These are phyloP conservation scores for Eutrema salsugineum DNA, from an alignment of 441 rosid species.

Conservation along the genomic window DNA sequence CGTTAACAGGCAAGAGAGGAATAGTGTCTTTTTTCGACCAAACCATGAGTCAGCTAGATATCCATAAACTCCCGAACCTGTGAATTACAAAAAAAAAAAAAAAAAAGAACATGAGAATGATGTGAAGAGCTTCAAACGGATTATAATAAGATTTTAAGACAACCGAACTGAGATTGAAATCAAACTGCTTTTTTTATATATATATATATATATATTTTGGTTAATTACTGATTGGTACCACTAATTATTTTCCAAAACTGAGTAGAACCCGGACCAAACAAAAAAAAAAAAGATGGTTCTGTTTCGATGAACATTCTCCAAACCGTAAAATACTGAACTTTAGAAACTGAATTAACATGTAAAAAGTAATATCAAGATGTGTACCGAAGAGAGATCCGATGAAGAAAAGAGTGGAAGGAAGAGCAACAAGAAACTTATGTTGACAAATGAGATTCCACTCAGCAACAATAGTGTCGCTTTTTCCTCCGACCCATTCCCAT, in stretches of 20 bases:
- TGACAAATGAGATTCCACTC: slow-evolving; percentile 67
- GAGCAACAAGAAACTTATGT: slow-evolving; percentile 58
- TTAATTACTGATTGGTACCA: not conserved
- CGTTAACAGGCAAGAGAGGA: slow-evolving; percentile 51
- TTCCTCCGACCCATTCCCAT: slow-evolving; percentile 66
- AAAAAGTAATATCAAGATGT: not conserved
- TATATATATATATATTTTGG: too few relatives aligned
- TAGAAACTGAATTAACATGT: not conserved
- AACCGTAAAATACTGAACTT: not conserved
- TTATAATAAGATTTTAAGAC: not conserved
- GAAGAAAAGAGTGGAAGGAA: slow-evolving; percentile 71
- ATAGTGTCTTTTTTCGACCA: slow-evolving; percentile 54
- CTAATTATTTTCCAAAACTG: not conserved
- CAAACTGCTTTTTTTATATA: too few relatives aligned
- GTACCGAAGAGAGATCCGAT: slow-evolving; percentile 54
- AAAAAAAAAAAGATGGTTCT: not conserved
- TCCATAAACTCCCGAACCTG: slow-evolving; percentile 65
- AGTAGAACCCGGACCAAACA: not conserved
- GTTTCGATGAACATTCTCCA: not conserved
- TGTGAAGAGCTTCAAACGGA: not conserved
- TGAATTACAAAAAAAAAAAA: not conserved
- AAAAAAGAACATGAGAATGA: not conserved
- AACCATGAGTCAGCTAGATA: slow-evolving; percentile 51
- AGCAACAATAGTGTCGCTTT: slow-evolving; percentile 42
- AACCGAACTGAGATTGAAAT: not conserved